Evolutionary conservation across 164 flowering plant genomes (phyloP).

Genomic region (Dillenia suffruticosa): DNA sequence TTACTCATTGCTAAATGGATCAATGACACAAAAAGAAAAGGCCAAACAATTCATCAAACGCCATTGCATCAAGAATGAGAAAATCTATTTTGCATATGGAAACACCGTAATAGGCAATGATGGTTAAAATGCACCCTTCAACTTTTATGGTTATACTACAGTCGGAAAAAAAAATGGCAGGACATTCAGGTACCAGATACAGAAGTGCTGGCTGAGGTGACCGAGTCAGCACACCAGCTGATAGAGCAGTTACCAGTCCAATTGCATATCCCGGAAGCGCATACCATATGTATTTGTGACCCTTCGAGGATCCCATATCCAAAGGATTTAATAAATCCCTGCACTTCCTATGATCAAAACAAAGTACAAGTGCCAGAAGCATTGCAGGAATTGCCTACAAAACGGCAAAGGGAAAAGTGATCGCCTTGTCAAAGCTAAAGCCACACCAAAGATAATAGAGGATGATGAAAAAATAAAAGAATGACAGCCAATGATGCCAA

Average conservation of each 20-base stretch:
- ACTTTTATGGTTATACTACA: too few species aligned
- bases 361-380: conserved; percentile 91
- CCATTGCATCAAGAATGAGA: too few species aligned
- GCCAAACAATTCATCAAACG: too few species aligned
- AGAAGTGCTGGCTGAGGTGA: conserved; percentile 96
- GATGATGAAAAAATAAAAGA: too few species aligned
- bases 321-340: conserved; percentile 40
- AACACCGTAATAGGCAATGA: too few species aligned
- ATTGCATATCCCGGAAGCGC: conserved; percentile 80
- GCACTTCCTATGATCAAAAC: conserved; percentile 73
- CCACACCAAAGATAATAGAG: too few species aligned
- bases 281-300: conserved; percentile 89
- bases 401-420: background rate
- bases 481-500: too few species aligned
- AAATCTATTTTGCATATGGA: too few species aligned
- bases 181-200: conserved; percentile 59
- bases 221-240: conserved; percentile 82
- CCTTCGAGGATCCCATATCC: conserved; percentile 47
- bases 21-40: too few species aligned
- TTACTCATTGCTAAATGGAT: too few species aligned
- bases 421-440: too few species aligned
- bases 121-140: too few species aligned
- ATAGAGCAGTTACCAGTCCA: conserved; percentile 73
- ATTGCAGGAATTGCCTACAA: conserved; percentile 96
- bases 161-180: background rate